Evolutionary conservation across 257 asterid species (phyloP).

Genomic region (Solanum gandarillasii): DNA sequence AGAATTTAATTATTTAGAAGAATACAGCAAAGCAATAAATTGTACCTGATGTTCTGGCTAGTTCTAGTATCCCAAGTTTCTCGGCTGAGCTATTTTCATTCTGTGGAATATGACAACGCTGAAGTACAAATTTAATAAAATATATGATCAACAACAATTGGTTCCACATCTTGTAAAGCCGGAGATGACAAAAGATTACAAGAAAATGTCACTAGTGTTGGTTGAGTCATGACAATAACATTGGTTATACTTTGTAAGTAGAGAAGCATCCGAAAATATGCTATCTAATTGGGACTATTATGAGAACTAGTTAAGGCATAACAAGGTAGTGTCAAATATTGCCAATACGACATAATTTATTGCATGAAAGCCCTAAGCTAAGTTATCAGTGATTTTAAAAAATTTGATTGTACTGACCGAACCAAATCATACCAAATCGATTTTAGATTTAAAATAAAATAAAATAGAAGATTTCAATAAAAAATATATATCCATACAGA

Average conservation of each 20-base stretch:
- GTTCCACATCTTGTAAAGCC: too few species aligned
- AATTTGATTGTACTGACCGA: too few species aligned
- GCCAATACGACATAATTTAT: too few species aligned
- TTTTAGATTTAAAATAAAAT: too few species aligned
- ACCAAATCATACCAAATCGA: too few species aligned
- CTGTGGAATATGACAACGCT: slow-evolving; percentile 93
- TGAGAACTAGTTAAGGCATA: slow-evolving; percentile 29
- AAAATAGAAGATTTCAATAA: too few species aligned
- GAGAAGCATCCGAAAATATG: slow-evolving; percentile 34
- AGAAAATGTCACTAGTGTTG: slow-evolving; percentile 45
- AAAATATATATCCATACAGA: too few species aligned
- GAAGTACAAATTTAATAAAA: slow-evolving; percentile 77
- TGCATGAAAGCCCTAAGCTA: too few species aligned
- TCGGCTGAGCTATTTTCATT: slow-evolving; percentile 92
- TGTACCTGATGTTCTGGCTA: slow-evolving; percentile 77
- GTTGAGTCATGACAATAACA: too few species aligned
- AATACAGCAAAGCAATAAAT: neutral
- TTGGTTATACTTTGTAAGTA: too few species aligned
- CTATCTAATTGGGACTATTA: slow-evolving; percentile 94
- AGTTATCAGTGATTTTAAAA: too few species aligned
- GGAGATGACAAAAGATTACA: slow-evolving; percentile 59
- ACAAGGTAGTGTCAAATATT: too few species aligned
- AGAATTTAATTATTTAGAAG: neutral
- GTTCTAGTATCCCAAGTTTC: slow-evolving; percentile 87
- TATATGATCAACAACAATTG: slow-evolving; percentile 73